A percentile compares a stretch with the other conserved stretches of the same genome.
phyloP scores from a whole-genome alignment of 176 grass and related monocot genomes.

The Elymus sibiricus region DNA sequence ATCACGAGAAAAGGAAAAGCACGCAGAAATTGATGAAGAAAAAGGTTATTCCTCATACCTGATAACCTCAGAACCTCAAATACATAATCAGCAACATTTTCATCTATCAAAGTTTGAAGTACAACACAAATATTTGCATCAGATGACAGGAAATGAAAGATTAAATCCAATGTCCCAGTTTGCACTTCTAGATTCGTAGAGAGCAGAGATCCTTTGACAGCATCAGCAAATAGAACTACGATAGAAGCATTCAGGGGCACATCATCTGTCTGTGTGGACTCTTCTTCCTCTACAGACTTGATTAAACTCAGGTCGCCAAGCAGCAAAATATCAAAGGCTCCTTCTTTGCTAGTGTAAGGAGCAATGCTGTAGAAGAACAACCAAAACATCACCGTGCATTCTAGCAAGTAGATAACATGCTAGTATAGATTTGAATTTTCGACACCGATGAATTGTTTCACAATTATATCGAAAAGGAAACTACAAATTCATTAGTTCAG shows the following conservation, averaged over 20 bases:
- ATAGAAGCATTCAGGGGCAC: constrained; percentile 35
- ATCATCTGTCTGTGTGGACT: constrained; percentile 33
- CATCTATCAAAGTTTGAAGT: constrained; percentile 71
- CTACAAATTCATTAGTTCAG: background rate
- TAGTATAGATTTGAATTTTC: constrained; percentile 19
- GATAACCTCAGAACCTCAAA: constrained; percentile 87
- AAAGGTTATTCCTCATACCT: constrained; percentile 44
- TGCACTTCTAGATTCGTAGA: constrained; percentile 82
- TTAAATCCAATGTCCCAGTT: constrained; percentile 74
- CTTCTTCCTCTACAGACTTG: constrained; percentile 41
- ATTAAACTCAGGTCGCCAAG: constrained; percentile 29
- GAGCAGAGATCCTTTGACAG: constrained; percentile 88
- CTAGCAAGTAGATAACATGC: background rate
- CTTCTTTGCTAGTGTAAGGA: constrained; percentile 66
- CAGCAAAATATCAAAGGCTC: constrained; percentile 52
- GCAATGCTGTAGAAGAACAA: constrained; percentile 66
- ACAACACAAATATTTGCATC: constrained; percentile 44
- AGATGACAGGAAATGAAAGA: constrained; percentile 79
- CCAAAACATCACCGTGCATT: constrained; percentile 21
- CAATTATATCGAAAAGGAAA: constrained; percentile 15
- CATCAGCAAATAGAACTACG: constrained; percentile 76
- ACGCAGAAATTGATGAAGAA: constrained; percentile 9
- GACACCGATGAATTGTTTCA: background rate
- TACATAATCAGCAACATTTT: constrained; percentile 90
- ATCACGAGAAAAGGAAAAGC: background rate